phyloP scores from a whole-genome alignment of 768 basidiomycete genomes.

The Epithele typhae region DNA sequence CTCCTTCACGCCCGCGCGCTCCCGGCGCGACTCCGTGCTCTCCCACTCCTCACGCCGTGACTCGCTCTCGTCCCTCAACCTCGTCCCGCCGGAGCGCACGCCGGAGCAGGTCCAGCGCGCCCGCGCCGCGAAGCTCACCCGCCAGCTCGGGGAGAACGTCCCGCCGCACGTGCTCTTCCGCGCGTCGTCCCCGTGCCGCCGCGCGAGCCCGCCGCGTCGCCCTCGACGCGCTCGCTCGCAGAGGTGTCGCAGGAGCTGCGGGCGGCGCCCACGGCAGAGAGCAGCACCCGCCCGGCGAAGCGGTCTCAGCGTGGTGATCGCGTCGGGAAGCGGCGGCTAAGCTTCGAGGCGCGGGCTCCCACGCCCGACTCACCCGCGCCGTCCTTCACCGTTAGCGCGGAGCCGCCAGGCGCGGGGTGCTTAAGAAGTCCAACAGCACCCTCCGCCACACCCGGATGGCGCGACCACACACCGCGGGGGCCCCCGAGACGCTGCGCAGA shows the following conservation, averaged over 20 bases:
- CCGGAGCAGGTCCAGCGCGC: constrained; percentile 26
- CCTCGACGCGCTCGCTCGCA: not conserved
- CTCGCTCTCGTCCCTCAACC: constrained; percentile 12
- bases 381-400: not conserved
- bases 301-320: not conserved
- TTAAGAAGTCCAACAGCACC: constrained; percentile 4
- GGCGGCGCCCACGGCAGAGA: too few relatives aligned
- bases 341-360: constrained; percentile 10
- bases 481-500: not conserved
- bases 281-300: not conserved
- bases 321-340: constrained; percentile 4
- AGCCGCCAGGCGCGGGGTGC: not conserved
- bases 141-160: constrained; percentile 35
- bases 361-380: too few relatives aligned
- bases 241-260: too few relatives aligned
- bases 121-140: constrained; percentile 33
- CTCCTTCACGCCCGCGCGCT: too few relatives aligned
- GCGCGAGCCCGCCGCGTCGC: constrained; percentile 5
- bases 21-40: too few relatives aligned
- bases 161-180: constrained; percentile 31
- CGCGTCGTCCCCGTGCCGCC: constrained; percentile 13
- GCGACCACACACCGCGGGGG: not conserved
- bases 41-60: not conserved
- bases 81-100: constrained; percentile 10
- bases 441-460: not conserved